Base-by-base conservation (phyloP, 2,329 filamentous ascomycete species). In the Neopestalotiopsis sp. region DNA sequence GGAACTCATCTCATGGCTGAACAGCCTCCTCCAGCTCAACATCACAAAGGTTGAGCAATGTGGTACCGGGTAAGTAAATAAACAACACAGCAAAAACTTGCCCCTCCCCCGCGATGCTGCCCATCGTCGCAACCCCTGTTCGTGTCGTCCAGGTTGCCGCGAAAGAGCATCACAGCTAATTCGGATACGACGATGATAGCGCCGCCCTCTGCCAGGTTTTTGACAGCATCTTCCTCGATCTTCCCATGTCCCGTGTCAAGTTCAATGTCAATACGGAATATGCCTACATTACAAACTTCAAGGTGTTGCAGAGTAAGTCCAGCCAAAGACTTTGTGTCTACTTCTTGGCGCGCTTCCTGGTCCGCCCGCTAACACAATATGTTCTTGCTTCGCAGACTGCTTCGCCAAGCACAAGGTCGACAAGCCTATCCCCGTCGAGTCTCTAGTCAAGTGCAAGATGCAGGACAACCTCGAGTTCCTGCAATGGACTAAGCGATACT, bases 401-500 rank as follows among this genome's bases (percentile, higher is more conserved):
- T 98, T 98, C 79, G 87, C 90, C 71, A 93, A 92, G 81, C 95
- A 98, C 83, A 86, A 90, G 73, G 88, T 99, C 84, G 95, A 98
- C 76, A 94, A 94, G 80, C 92, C 92, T 34, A 91, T 99, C 75
- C 94, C 94, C 70, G 94, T 98, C 79, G 90, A 97, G 81, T 86
- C 88, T 69, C 90, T 99, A 70, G 90, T 96, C 76, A 99, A 98
- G 83, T 99, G 96, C 88, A 98, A 97, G 87, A 99, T 99, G 95
- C 96, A 99, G 88, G 96, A 99, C 83, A 99, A 99, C 85, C 92
- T 99, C 76, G 96, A 98, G 80, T 99, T 99, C 81, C 87, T 99
- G 70, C 96, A 99, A 84, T 99, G 94, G 92, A 91, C 91, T 70
- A 99, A 99, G 89, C 88, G 89, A 75, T 98, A 94, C 86, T 99